A percentile compares a stretch with the other conserved stretches of the same genome.
These are phyloP conservation scores for Solanum medicagineum DNA, from an alignment of 257 asterid species.

Conservation along the genomic window DNA sequence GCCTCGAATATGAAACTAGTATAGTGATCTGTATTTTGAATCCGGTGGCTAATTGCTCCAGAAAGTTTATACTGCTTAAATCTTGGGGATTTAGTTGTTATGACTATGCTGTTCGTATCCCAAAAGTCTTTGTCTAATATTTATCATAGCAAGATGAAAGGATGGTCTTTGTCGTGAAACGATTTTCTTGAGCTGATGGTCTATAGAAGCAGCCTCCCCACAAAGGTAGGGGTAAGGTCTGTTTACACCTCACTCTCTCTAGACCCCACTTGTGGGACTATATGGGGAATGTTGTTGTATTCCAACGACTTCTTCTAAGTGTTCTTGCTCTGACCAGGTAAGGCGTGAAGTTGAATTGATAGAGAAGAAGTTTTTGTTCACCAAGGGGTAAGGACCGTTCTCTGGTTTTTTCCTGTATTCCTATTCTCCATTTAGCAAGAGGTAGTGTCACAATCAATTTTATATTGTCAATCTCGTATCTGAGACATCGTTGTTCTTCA, in stretches of 20 bases:
- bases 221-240: no score
- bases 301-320: background rate
- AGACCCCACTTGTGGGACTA: background rate
- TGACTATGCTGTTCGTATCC: background rate
- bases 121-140: background rate
- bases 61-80: background rate
- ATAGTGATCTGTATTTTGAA: background rate
- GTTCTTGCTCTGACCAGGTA: background rate
- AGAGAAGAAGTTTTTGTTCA: background rate
- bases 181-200: background rate
- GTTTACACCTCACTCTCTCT: background rate
- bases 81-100: background rate
- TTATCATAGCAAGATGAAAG: background rate
- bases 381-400: constrained; percentile 5
- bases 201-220: background rate
- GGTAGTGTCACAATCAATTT: background rate
- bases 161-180: background rate
- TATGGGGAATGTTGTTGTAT: background rate
- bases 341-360: constrained; percentile 5
- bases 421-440: background rate
- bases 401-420: background rate
- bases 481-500: constrained; percentile 3
- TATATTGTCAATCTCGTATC: background rate
- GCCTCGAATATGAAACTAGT: background rate
- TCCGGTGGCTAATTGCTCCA: background rate